Evolutionary conservation across 2,329 filamentous ascomycete species (phyloP).

Genomic region (Grosmannia huntii): DNA sequence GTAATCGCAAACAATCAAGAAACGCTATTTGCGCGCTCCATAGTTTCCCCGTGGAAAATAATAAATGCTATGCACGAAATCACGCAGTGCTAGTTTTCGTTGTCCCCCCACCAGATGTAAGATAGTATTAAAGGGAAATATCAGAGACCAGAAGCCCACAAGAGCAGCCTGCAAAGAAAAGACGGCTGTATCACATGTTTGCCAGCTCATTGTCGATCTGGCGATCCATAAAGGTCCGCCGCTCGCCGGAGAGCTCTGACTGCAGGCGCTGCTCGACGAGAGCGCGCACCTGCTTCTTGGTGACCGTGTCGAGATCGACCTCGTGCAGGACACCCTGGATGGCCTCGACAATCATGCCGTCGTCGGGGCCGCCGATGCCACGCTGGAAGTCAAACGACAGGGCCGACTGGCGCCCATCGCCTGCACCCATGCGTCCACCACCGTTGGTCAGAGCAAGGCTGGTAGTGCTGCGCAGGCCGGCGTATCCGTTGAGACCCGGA

Average conservation of each 20-base stretch:
- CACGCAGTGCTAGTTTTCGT: not conserved
- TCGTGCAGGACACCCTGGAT: constrained; percentile 74
- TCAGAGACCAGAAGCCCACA: not conserved
- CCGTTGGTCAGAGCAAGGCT: constrained; percentile 32
- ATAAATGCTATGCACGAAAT: not conserved
- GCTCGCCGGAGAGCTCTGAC: constrained; percentile 75
- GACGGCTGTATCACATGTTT: constrained; percentile 52
- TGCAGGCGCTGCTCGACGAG: constrained; percentile 89
- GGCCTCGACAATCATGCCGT: constrained; percentile 68
- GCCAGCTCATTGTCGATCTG: constrained; percentile 90
- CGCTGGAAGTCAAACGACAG: constrained; percentile 49
- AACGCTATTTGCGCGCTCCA: not conserved
- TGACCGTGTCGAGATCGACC: constrained; percentile 91
- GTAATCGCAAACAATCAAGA: not conserved
- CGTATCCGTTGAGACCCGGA: constrained; percentile 23
- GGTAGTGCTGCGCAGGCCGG: constrained; percentile 20
- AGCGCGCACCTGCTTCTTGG: constrained; percentile 90
- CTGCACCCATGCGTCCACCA: constrained; percentile 31
- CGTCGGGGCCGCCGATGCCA: constrained; percentile 55
- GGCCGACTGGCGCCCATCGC: constrained; percentile 32
- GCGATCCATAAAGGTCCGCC: constrained; percentile 77
- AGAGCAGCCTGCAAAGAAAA: not conserved
- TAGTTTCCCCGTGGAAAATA: not conserved
- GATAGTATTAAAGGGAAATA: not conserved
- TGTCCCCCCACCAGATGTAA: not conserved